These are phyloP conservation scores for Ceriops tagal DNA, from an alignment of 345 rosid species.

Conservation along the genomic window DNA sequence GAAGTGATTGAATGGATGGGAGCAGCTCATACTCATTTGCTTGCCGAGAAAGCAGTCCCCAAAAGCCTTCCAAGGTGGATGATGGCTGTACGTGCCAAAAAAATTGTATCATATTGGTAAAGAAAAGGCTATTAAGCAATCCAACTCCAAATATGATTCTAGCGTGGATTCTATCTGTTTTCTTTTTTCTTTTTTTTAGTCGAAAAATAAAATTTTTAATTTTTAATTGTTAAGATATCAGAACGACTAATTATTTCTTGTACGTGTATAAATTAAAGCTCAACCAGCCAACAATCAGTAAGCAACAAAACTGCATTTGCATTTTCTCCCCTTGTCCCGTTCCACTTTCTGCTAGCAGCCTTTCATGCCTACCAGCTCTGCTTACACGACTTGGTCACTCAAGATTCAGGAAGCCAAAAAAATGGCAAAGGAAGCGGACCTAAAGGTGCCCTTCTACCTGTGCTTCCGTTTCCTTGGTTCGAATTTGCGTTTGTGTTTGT, in stretches of 20 bases:
- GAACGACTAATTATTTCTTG: no score
- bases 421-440: conserved; percentile 46
- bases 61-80: conserved; percentile 37
- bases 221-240: no score
- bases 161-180: conserved; percentile 8
- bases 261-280: conserved; percentile 36
- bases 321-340: not conserved
- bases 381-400: not conserved
- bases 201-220: no score
- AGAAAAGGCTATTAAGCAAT: conserved; percentile 34
- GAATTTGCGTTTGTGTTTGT: no score
- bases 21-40: conserved; percentile 14
- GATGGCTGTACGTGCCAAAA: conserved; percentile 6
- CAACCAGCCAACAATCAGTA: conserved; percentile 4
- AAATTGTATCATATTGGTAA: conserved; percentile 11
- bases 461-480: not conserved
- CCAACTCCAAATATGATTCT: conserved; percentile 11
- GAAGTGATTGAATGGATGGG: no score
- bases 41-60: conserved; percentile 41
- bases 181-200: no score
- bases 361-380: not conserved
- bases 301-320: not conserved
- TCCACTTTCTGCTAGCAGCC: not conserved
- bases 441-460: conserved; percentile 35
- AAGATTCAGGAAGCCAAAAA: conserved; percentile 1